A percentile compares a stretch with the other conserved stretches of the same genome.
Evolutionary conservation across 805 yeast genomes (phyloP).

Genomic region (Scheffersomyces ergatensis): DNA sequence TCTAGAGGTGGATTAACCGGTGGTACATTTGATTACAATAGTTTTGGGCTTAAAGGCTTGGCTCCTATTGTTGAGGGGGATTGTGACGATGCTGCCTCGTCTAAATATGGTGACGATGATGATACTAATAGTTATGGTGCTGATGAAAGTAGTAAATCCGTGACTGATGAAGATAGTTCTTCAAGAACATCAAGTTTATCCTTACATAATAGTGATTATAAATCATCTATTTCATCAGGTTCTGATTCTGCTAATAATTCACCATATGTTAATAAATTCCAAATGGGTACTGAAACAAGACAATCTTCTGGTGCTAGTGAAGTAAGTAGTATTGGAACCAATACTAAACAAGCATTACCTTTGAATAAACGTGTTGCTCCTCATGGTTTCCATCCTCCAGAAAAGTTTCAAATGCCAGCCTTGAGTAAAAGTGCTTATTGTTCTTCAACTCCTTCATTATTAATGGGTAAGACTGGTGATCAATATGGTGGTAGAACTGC

Average conservation of each 20-base stretch:
- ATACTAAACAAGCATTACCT: background rate
- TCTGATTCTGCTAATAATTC: slow-evolving; percentile 12
- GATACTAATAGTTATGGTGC: slow-evolving; percentile 7
- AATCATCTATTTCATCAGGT: slow-evolving; percentile 34
- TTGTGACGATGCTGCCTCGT: slow-evolving; percentile 27
- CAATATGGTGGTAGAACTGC: slow-evolving; percentile 19
- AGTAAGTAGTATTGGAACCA: background rate
- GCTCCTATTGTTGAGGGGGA: slow-evolving; percentile 38
- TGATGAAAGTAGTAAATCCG: slow-evolving; percentile 11
- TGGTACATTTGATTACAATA: slow-evolving; percentile 19
- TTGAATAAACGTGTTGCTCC: too few relatives aligned
- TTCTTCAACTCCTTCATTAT: slow-evolving; percentile 10
- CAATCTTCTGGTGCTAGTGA: background rate
- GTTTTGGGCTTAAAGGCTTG: slow-evolving; percentile 29
- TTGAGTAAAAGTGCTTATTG: slow-evolving; percentile 3
- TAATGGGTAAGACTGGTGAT: slow-evolving; percentile 2
- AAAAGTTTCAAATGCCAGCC: background rate
- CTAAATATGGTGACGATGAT: slow-evolving; percentile 29
- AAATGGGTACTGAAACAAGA: background rate
- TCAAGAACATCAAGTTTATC: slow-evolving; percentile 35
- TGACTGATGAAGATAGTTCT: slow-evolving; percentile 17
- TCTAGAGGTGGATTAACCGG: slow-evolving; percentile 6
- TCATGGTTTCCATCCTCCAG: too few relatives aligned
- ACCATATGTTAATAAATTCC: background rate
- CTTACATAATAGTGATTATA: slow-evolving; percentile 36